Percentiles rank a stretch among this genome's conserved stretches.
Conservation (phyloP, 164 flowering plant species). For the Hamamelis virginiana region DNA sequence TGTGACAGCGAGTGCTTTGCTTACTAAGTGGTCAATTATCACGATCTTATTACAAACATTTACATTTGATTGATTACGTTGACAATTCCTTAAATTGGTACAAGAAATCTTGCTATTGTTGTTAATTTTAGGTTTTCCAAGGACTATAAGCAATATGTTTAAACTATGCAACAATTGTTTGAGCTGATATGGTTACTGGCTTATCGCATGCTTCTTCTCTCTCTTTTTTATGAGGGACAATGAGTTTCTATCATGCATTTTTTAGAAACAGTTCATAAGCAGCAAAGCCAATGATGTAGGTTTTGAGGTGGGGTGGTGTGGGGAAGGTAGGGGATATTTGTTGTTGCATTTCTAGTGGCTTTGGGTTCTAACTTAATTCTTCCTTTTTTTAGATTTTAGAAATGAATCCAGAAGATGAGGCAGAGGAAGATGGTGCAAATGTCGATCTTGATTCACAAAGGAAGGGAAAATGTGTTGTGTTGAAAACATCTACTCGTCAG, state of each 20-base stretch:
- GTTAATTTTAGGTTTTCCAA: neutral
- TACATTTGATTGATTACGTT: neutral
- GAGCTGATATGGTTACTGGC: neutral
- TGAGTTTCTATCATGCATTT: neutral
- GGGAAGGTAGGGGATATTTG: neutral
- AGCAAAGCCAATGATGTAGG: neutral
- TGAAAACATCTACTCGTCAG: slow-evolving; percentile 94
- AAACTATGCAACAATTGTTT: neutral
- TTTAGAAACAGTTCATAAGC: neutral
- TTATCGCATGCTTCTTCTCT: too few species aligned
- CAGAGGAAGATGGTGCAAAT: slow-evolving; percentile 97
- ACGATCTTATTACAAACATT: neutral
- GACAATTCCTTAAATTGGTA: too few species aligned
- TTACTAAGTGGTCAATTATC: neutral
- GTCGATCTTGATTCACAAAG: slow-evolving; percentile 94
- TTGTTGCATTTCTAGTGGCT: neutral
- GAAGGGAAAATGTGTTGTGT: slow-evolving; percentile 92
- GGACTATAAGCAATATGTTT: neutral
- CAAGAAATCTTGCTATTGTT: neutral
- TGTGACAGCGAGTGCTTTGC: too few species aligned
- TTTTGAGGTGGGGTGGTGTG: neutral
- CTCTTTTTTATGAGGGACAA: neutral
- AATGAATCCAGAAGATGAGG: slow-evolving; percentile 97
- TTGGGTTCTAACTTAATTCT: neutral
- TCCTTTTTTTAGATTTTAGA: slow-evolving; percentile 62